These are phyloP conservation scores for Hylodesmum podocarpum DNA, from an alignment of 306 rosid genomes.

Conservation along the genomic window DNA sequence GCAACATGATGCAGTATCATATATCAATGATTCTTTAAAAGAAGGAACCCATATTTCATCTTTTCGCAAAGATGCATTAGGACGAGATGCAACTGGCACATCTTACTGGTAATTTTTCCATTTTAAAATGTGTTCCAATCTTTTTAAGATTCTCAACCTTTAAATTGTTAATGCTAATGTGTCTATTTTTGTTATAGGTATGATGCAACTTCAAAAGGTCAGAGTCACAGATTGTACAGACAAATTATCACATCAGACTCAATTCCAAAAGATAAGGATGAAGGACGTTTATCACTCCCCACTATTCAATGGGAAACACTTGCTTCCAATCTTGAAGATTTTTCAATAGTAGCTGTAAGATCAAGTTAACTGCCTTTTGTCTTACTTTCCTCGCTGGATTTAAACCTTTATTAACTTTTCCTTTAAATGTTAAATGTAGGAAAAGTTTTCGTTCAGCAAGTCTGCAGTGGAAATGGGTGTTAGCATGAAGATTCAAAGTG, in stretches of 20 bases:
- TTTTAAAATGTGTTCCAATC: neutral
- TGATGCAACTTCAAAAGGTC: conserved; percentile 63
- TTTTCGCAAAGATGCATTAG: conserved; percentile 69
- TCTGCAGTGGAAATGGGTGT: conserved; percentile 45
- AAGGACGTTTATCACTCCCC: conserved; percentile 42
- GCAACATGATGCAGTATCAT: conserved; percentile 78
- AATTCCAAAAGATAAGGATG: conserved; percentile 41
- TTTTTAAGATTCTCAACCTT: neutral
- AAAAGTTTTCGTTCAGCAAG: conserved; percentile 57
- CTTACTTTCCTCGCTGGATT: neutral
- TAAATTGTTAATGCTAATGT: conserved; percentile 10
- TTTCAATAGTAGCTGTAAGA: conserved; percentile 68
- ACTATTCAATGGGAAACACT: conserved; percentile 74
- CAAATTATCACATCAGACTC: conserved; percentile 47
- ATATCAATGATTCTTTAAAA: conserved; percentile 68
- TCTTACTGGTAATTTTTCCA: conserved; percentile 61
- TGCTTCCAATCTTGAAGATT: conserved; percentile 71
- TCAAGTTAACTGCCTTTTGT: conserved; percentile 1
- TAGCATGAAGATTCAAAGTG: conserved; percentile 54
- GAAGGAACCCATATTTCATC: conserved; percentile 64
- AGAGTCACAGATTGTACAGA: conserved; percentile 43
- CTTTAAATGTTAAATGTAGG: conserved; percentile 56
- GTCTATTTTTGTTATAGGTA: conserved; percentile 57
- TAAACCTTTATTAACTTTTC: neutral
- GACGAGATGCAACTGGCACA: conserved; percentile 59